Evolutionary conservation across 345 rosid species (phyloP), one percentile per base, ranked within the genome.

Genomic region (Populus davidiana): DNA sequence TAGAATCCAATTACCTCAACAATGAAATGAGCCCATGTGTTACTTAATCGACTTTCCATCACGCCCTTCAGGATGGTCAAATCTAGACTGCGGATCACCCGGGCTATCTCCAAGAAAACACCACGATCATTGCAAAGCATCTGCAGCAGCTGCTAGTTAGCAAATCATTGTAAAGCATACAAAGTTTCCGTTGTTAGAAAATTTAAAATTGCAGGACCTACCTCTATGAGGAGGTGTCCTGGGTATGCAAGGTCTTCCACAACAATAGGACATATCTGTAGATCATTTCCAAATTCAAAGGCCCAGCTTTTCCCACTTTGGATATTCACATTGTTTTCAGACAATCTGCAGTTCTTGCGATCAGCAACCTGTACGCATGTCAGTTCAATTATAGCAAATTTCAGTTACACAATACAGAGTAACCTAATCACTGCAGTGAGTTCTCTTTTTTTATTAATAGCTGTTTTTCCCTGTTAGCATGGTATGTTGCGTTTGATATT

Each of bases 161-260:
- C 5, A 31, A 49, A 41, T 17, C 21, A 43, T 33, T 25, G 2
- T 2, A 14, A 31, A 20, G n/a, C 21, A 21, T 38, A 1, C 68
- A 61, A 14, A 56, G 4, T n/a, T 41, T 41, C 11, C 44, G 44
- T 2, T 11, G 23, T 1, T 2, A 43, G 8, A 52, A 69, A 25
- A 7, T 10, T 50, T 11, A 3, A 16, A 35, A 43, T n/a, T 23
- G 31, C 16, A 70, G 16, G 54, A 49, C 75, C 5, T 21, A 89
- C 92, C 91, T 91, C 91, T 7, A 91, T 88, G 67, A 89, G 88
- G 85, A 91, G 74, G 74, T 87, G 87, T 66, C 91, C 95, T 0
- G 91, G 85, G 74, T 68, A 43, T 38, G 84, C 68, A 75, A 91
- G 90, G 81, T 89, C 95, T 77, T 91, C 90, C n/a, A 91, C 90